These are phyloP conservation scores for Curvularia verruculosa DNA, from an alignment of 2,329 filamentous ascomycete genomes.

Conservation along the genomic window DNA sequence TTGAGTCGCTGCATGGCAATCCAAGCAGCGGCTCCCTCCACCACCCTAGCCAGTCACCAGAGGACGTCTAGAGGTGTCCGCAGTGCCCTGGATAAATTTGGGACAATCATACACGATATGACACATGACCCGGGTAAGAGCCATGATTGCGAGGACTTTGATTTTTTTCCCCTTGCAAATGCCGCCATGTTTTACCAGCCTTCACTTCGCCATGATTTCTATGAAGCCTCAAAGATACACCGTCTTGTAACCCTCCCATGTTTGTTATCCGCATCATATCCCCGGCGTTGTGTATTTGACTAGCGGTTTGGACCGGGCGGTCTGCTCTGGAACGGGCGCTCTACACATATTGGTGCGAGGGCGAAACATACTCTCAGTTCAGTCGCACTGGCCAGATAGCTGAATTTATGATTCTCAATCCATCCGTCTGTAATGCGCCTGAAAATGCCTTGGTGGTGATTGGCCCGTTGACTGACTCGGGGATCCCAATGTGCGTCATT, in stretches of 20 bases:
- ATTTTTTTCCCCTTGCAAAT: constrained; percentile 33
- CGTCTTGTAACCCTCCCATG: constrained; percentile 49
- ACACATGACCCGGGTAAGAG: constrained; percentile 35
- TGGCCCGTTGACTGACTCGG: constrained; percentile 2
- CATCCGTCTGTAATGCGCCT: constrained; percentile 19
- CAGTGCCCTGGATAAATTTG: constrained; percentile 19
- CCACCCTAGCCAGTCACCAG: constrained; percentile 14
- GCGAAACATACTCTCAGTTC: constrained; percentile 20
- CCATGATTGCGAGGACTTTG: constrained; percentile 22
- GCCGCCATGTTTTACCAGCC: constrained; percentile 28
- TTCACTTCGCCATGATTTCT: constrained; percentile 42
- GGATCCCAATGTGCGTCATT: constrained; percentile 23
- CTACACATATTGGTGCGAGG: constrained; percentile 21
- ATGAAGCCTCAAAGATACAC: constrained; percentile 51
- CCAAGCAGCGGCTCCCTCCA: constrained; percentile 10
- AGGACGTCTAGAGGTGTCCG: constrained; percentile 17
- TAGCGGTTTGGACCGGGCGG: constrained; percentile 31
- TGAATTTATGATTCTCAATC: constrained; percentile 32
- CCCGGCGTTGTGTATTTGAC: constrained; percentile 47
- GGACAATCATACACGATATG: constrained; percentile 33
- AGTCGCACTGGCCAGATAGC: constrained; percentile 32
- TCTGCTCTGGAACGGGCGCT: constrained; percentile 22
- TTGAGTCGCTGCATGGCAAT: constrained; percentile 14
- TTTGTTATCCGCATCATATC: constrained; percentile 50
- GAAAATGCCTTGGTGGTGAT: constrained; percentile 1